Base-by-base conservation (phyloP, 371 early-diverging fungal genomes). In the Parasitella parasitica region DNA sequence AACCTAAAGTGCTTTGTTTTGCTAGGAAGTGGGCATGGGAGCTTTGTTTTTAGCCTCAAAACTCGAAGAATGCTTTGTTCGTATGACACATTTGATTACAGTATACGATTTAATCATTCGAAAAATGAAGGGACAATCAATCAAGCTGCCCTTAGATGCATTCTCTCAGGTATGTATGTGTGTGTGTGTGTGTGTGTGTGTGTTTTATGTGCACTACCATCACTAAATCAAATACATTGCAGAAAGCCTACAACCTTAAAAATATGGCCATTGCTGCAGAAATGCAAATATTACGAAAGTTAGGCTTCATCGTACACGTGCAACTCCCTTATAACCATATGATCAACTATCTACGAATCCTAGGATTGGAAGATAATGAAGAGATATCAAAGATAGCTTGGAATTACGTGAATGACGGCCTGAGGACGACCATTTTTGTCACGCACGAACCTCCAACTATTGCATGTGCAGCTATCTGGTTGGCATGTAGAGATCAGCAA, bases 281-380 rank as follows among this genome's bases (percentile, higher is more conserved):
- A 70, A 86, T 95, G 84, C 88, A 91, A 46, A 89, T 98, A 22
- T 76, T 98, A 46, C 87, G 88, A 34, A 82, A 83, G 18, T 83
- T 97, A 4, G 96, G 92, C 3, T 98, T 98, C 75, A 92, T 97
- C 67, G 96, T 97, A 0, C 95, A 96, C 66, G 97, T 97, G 0
- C 91, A 97, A 70, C 85, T 94, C 13, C 96, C 98, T 2, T 95
- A 98, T 69, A 94, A 92, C 15, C 81, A 94, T 51, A 86, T 97
- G 91, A 86, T 97, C 63, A 96, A 95, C 66, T 98, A 97, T 73
- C 69, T 97, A 63, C 89, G 89, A 54, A 85, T 89, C 26, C 75
- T 98, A 32, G 92, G 84, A 18, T 67, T 97, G 27, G 87, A 90
- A 24, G 87, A 87, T 20, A 83, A 94, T 59, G 80, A 86, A 15